Conservation (phyloP, 2,329 filamentous ascomycete species). For the Didymellaceae sp. region DNA sequence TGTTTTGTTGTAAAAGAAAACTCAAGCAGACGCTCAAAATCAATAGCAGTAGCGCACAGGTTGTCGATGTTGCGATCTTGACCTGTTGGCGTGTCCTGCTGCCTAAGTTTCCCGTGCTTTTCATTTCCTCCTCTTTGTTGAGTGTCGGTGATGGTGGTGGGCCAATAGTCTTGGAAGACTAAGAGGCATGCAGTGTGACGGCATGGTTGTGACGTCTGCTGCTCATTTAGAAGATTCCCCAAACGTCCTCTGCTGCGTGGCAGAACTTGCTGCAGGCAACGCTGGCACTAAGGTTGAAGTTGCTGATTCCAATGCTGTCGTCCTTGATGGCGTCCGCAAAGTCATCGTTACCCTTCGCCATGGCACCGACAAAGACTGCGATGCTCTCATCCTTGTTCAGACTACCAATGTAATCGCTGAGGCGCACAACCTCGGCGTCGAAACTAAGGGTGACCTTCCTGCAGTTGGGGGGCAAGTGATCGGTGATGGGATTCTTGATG, state of each 20-base stretch:
- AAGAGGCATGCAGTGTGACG: slow-evolving; percentile 37
- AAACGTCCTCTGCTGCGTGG: slow-evolving; percentile 95
- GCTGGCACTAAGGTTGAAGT: slow-evolving; percentile 95
- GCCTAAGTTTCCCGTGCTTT: slow-evolving; percentile 37
- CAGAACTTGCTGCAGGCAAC: slow-evolving; percentile 99
- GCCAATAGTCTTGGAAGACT: slow-evolving; percentile 33
- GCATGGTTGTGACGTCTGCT: slow-evolving; percentile 2
- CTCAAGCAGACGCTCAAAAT: slow-evolving; percentile 71
- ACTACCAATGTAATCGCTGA: slow-evolving; percentile 85
- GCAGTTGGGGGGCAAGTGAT: slow-evolving; percentile 95
- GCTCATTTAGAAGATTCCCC: slow-evolving; percentile 82
- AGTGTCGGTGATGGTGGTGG: slow-evolving; percentile 22
- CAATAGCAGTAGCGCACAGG: slow-evolving; percentile 53
- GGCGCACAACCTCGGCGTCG: slow-evolving; percentile 84
- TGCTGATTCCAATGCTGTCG: slow-evolving; percentile 97
- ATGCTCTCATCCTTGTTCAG: slow-evolving; percentile 87
- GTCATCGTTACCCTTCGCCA: slow-evolving; percentile 95
- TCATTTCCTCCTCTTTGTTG: slow-evolving; percentile 25
- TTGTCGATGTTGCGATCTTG: slow-evolving; percentile 77
- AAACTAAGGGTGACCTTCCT: slow-evolving; percentile 97
- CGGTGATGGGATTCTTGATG: slow-evolving; percentile 97
- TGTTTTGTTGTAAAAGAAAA: slow-evolving; percentile 84
- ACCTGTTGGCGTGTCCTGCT: slow-evolving; percentile 43
- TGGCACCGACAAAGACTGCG: slow-evolving; percentile 96
- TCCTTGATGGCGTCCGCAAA: slow-evolving; percentile 95